Evolutionary conservation across 768 basidiomycete species (phyloP).

Genomic region (Termitomyces bulborhizus): DNA sequence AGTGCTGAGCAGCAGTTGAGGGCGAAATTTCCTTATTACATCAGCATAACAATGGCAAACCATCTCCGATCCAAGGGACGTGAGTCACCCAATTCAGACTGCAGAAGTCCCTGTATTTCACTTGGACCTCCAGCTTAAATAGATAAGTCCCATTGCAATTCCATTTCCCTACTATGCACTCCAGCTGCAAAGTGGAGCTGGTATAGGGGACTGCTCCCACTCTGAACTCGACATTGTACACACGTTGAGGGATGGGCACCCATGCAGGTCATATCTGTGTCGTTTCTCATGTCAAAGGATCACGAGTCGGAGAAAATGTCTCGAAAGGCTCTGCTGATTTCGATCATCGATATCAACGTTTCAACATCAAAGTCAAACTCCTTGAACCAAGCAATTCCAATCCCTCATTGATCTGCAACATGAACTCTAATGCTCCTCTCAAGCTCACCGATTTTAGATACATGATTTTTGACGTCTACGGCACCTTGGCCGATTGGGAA

Average conservation of each 20-base stretch:
- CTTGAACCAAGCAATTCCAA: not conserved
- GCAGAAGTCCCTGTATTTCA: not conserved
- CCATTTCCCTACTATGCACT: not conserved
- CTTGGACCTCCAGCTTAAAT: not conserved
- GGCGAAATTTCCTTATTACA: not conserved
- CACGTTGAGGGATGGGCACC: not conserved
- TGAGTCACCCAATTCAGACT: not conserved
- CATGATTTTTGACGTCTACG: constrained; percentile 73
- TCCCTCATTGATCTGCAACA: not conserved
- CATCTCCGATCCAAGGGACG: not conserved
- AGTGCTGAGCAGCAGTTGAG: no score
- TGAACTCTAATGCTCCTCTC: not conserved
- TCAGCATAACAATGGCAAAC: constrained; percentile 1
- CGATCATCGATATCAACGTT: not conserved
- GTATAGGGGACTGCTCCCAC: not conserved
- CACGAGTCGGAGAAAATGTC: not conserved
- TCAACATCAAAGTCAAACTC: not conserved
- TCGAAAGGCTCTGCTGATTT: not conserved
- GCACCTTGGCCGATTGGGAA: constrained; percentile 78
- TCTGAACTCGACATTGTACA: not conserved
- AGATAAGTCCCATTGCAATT: not conserved
- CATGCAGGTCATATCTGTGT: not conserved
- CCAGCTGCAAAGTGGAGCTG: not conserved
- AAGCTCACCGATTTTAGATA: constrained; percentile 42
- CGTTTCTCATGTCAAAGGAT: not conserved